Evolutionary conservation across 768 basidiomycete species (phyloP), one percentile per base, ranked within the genome.

Genomic region (Serendipita sp.): DNA sequence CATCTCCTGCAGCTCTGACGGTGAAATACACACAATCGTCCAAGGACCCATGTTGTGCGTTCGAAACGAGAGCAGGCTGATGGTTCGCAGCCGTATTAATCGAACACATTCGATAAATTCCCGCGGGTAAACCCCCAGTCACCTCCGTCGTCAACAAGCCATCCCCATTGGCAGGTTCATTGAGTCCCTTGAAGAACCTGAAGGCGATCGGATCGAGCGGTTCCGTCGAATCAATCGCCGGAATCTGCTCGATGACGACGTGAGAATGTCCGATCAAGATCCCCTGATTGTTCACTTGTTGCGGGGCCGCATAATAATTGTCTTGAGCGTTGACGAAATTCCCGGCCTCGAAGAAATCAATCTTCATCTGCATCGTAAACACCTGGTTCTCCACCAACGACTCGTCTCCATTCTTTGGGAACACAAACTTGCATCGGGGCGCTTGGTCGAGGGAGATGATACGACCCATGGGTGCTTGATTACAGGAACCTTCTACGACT

Each of bases 31-130:
- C 70, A 60, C 74, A 76, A 70, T 88, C 85, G 70, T 86, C 83
- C 37, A 84, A 70, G 18, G 74, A 72, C 66, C 84, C 84, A 68
- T 83, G 86, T 68, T 83, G 83, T 16, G 80, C 84, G 54, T 86
- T 71, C 16, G 83, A 76, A 47, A 80, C 82, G 64, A 84, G 73
- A 54, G 74, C 78, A 3, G 81, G 83, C 68, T 81, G 80, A 68
- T 86, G 83, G 73, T 86, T 86, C 11, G 79, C 70, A 11, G 80
- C 76, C 37, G 78, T 70, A 69, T 81, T 81, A 72, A 85, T 84
- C 3, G 81, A 80, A 66, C 80, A 77, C 28, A 86, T 70, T 65
- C 79, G 76, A 75, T 89, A 88, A 32, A 75, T 70, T 54, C 85
- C 84, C 11, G 76, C 78, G 44, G 83, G 77, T 30, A 87, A 74